Evolutionary conservation across 352 stramenopile genomes (phyloP).

Genomic region (Phytophthora sojae): DNA sequence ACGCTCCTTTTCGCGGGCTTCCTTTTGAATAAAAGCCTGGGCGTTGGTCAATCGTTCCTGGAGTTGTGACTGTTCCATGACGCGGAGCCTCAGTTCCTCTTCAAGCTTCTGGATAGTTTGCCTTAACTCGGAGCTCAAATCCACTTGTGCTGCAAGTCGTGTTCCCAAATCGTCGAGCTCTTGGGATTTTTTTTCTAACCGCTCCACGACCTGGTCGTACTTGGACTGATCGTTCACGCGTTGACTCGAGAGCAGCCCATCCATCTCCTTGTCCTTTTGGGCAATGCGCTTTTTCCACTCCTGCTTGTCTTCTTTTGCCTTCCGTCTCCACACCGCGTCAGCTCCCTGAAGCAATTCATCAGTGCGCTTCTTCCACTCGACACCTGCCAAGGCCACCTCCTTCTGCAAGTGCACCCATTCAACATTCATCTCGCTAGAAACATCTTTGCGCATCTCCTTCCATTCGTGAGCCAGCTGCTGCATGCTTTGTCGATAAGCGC

Average conservation of each 20-base stretch:
- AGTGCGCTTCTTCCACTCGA: conserved; percentile 37
- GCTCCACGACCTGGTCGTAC: conserved; percentile 53
- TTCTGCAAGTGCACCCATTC: conserved; percentile 42
- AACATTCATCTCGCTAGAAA: conserved; percentile 45
- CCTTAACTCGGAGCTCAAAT: conserved; percentile 39
- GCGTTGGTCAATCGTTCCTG: conserved; percentile 50
- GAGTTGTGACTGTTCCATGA: conserved; percentile 49
- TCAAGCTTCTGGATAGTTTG: conserved; percentile 48
- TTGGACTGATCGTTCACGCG: conserved; percentile 67
- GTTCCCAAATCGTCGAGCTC: conserved; percentile 46
- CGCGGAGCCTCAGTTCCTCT: conserved; percentile 37
- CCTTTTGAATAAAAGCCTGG: conserved; percentile 36
- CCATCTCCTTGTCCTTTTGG: conserved; percentile 64
- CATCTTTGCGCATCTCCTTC: conserved; percentile 39
- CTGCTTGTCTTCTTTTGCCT: conserved; percentile 47
- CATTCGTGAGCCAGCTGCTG: conserved; percentile 39
- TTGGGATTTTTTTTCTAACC: conserved; percentile 49
- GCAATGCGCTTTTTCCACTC: conserved; percentile 53
- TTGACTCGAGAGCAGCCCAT: conserved; percentile 44
- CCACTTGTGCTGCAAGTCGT: conserved; percentile 32
- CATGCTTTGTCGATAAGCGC: conserved; percentile 40
- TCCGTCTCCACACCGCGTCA: conserved; percentile 31
- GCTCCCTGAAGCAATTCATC: conserved; percentile 30
- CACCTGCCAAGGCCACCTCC: conserved; percentile 30
- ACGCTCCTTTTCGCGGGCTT: conserved; percentile 28